phyloP scores from a whole-genome alignment of 1,139 yeast genomes.

The Sporopachydermia cereana region DNA sequence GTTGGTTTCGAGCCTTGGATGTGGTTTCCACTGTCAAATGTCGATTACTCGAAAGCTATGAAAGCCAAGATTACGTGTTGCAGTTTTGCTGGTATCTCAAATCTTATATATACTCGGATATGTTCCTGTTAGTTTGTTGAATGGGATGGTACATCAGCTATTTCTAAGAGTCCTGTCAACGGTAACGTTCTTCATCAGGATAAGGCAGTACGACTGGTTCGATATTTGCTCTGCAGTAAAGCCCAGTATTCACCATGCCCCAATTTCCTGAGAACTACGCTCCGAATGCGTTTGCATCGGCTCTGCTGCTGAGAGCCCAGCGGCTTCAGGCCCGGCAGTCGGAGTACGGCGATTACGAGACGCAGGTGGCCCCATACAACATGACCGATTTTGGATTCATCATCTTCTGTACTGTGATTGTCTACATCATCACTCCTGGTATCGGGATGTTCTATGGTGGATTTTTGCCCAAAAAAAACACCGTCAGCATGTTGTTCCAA shows the following conservation, averaged over 20 bases:
- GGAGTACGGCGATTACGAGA: slow-evolving; percentile 3
- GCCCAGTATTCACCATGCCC: neutral
- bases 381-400: slow-evolving; percentile 28
- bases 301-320: neutral
- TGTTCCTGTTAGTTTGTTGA: too few relatives aligned
- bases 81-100: too few relatives aligned
- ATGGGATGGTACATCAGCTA: too few relatives aligned
- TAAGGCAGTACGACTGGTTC: too few relatives aligned
- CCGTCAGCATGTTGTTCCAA: slow-evolving; percentile 31
- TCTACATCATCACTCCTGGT: slow-evolving; percentile 34
- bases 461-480: slow-evolving; percentile 26
- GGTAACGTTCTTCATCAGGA: too few relatives aligned
- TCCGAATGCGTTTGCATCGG: slow-evolving; percentile 4
- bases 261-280: slow-evolving; percentile 3
- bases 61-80: too few relatives aligned
- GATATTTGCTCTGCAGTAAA: too few relatives aligned
- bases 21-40: too few relatives aligned
- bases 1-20: too few relatives aligned
- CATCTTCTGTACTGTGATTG: slow-evolving; percentile 30
- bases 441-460: slow-evolving; percentile 35
- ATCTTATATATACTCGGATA: too few relatives aligned
- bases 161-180: too few relatives aligned
- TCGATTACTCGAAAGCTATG: too few relatives aligned
- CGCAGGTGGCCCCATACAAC: neutral
- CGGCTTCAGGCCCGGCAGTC: neutral